Conservation (phyloP, 345 rosid species). For the Pugionium cornutum region DNA sequence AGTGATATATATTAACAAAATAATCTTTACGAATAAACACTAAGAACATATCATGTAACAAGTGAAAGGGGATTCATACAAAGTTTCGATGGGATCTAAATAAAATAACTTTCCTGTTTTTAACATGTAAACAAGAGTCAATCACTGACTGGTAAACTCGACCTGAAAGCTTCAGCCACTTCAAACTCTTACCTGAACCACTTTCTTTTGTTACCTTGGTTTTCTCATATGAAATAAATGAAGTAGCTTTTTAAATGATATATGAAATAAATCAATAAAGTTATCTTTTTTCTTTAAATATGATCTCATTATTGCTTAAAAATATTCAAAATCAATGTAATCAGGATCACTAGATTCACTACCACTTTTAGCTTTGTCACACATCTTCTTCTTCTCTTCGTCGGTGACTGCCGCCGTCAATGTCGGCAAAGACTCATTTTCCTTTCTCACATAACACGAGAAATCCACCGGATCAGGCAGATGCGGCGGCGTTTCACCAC, state of each 20-base stretch:
- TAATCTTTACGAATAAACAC: no score
- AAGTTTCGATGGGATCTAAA: background rate
- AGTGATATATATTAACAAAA: no score
- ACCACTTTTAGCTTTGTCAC: slow-evolving; percentile 4
- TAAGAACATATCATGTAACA: slow-evolving; percentile 2
- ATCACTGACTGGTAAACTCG: slow-evolving; percentile 52
- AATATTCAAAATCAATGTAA: slow-evolving; percentile 40
- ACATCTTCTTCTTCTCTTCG: slow-evolving; percentile 12
- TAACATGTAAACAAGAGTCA: slow-evolving; percentile 75
- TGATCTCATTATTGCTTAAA: slow-evolving; percentile 7
- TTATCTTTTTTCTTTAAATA: background rate
- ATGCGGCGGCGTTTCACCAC: slow-evolving; percentile 37
- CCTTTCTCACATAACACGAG: slow-evolving; percentile 18
- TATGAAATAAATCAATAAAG: no score
- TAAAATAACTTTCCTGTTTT: slow-evolving; percentile 48
- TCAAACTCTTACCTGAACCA: slow-evolving; percentile 66
- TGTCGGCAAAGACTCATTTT: slow-evolving; percentile 26
- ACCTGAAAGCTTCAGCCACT: slow-evolving; percentile 65
- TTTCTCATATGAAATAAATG: no score
- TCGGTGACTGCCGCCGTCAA: background rate
- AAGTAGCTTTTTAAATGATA: no score
- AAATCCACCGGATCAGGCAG: slow-evolving; percentile 40
- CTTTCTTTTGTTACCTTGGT: no score
- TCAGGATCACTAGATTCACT: slow-evolving; percentile 31
- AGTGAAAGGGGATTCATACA: background rate